Percentiles rank a stretch among this genome's conserved stretches.
Evolutionary conservation across 805 yeast genomes (phyloP).

Genomic region (Metschnikowia chrysomelidarum): DNA sequence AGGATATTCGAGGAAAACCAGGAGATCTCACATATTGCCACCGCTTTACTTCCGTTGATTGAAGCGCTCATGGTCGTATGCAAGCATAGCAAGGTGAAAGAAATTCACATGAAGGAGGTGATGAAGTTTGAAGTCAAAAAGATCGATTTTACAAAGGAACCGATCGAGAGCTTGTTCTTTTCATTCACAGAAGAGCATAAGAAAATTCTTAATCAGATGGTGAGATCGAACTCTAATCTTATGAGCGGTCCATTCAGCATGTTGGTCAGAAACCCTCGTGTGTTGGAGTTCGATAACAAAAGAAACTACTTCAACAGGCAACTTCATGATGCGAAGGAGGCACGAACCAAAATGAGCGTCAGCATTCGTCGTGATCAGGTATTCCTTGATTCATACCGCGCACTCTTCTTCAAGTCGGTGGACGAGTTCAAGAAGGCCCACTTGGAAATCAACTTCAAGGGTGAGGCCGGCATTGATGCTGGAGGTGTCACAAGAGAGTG

Average conservation of each 20-base stretch:
- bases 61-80: constrained; percentile 97
- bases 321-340: constrained; percentile 51
- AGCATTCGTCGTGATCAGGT: constrained; percentile 85
- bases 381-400: constrained; percentile 83
- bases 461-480: constrained; percentile 96
- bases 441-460: constrained; percentile 79
- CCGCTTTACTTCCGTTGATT: constrained; percentile 78
- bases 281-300: constrained; percentile 92
- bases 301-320: constrained; percentile 78
- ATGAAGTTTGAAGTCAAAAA: constrained; percentile 60
- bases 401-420: constrained; percentile 73
- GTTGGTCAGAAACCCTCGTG: constrained; percentile 82
- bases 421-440: constrained; percentile 71
- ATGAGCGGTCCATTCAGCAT: constrained; percentile 96
- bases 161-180: constrained; percentile 75
- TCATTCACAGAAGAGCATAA: constrained; percentile 87
- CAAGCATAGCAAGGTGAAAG: constrained; percentile 71
- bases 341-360: constrained; percentile 52
- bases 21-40: constrained; percentile 55
- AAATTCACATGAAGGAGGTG: constrained; percentile 51
- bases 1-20: constrained; percentile 58
- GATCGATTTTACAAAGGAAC: constrained; percentile 68
- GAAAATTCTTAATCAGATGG: constrained; percentile 86
- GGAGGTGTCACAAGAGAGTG: constrained; percentile 98
- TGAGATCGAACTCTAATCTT: constrained; percentile 82